phyloP scores from a whole-genome alignment of 2,329 filamentous ascomycete species.

The Plectosphaerella sp. region DNA sequence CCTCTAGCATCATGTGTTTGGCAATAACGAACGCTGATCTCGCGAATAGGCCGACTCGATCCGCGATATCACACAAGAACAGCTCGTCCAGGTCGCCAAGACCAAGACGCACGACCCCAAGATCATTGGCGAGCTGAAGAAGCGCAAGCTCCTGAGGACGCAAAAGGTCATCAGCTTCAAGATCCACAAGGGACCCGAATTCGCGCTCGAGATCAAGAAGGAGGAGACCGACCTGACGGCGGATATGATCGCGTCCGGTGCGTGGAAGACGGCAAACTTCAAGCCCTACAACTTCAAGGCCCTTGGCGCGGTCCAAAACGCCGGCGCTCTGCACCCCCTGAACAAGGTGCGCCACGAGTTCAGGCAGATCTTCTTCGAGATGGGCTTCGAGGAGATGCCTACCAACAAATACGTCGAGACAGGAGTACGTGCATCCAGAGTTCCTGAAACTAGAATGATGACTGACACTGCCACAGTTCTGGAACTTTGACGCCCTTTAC shows the following conservation, averaged over 20 bases:
- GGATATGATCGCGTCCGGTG: constrained; percentile 82
- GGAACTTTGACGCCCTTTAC: constrained; percentile 13
- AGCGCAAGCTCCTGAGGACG: constrained; percentile 82
- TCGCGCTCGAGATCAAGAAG: constrained; percentile 80
- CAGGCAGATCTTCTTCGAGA: constrained; percentile 97
- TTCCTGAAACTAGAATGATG: not conserved
- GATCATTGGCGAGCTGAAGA: constrained; percentile 75
- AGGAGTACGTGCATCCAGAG: constrained; percentile 64
- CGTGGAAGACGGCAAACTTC: constrained; percentile 90
- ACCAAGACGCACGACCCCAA: constrained; percentile 71
- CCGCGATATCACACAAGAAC: constrained; percentile 71
- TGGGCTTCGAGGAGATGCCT: constrained; percentile 98
- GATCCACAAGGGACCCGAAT: constrained; percentile 81
- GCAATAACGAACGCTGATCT: constrained; percentile 4
- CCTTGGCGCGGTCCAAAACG: constrained; percentile 55
- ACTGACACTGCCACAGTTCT: not conserved
- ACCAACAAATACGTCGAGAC: constrained; percentile 92
- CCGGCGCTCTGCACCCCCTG: constrained; percentile 63
- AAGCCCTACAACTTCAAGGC: constrained; percentile 81
- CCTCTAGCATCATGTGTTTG: too few species aligned
- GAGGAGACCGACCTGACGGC: constrained; percentile 94
- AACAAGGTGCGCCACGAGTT: constrained; percentile 97
- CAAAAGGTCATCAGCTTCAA: constrained; percentile 84
- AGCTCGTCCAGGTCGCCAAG: constrained; percentile 68
- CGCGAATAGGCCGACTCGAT: constrained; percentile 60